Base-by-base conservation (phyloP, 2,329 filamentous ascomycete genomes). In the Dryadomyces quercivorus region DNA sequence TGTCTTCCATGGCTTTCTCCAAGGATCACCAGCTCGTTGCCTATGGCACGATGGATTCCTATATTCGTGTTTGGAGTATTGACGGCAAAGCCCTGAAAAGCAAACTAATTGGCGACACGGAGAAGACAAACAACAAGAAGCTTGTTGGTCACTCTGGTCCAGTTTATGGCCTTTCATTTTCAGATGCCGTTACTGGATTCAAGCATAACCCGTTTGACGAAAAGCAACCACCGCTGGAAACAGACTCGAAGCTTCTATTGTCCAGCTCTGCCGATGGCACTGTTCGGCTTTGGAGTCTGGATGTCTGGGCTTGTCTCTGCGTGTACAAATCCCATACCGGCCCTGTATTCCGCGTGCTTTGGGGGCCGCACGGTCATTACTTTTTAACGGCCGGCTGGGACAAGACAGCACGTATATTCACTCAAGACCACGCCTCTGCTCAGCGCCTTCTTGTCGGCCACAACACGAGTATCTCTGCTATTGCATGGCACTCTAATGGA, bases 1-100 rank as follows among this genome's bases (percentile, higher is more conserved):
- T 95, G 56, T 90, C 88, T n/a, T 95, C 88, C 65, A 82, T 97
- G 66, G 92, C 97, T 63, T 96, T 98, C 65, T 96, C 92, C 0
- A 87, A 92, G 53, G 93, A 98, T 65, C 85, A 88, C 59, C 79
- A 84, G 60, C 78, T 97, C 31, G 88, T 93, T 42, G 93, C 93
- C 22, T 87, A 84, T 21, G 94, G 93, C 31, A 95, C 91, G 50
- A 84, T 86, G 54, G 91, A 97, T 65, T 97, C 92, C 0, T 97
- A 96, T 66, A 95, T 98, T 62, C 86, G 92, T 16, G 81, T 98
- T 13, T 98, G 92, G 90, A 86, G 86, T 43, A 74, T 97, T 44
- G 88, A 95, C 63, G 93, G 92, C 59, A 86, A 85, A 58, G 80
- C 88, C 3, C 80, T 98, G 13, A 80, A 80, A 48, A 86, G 86